Conservation (phyloP, 371 early-diverging fungal genomes). For the Circinella umbellata region DNA sequence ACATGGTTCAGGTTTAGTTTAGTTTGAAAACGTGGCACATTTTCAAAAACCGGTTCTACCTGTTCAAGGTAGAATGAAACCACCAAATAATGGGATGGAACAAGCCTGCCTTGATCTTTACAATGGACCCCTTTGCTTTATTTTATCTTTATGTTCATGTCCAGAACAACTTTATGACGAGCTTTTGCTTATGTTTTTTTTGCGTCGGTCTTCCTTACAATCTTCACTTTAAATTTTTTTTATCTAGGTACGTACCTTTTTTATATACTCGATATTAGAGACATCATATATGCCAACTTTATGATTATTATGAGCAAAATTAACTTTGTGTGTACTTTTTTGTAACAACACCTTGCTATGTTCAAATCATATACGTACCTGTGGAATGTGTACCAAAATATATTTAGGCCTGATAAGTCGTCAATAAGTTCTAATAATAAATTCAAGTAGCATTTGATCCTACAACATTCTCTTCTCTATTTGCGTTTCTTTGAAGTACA, state of each 20-base stretch:
- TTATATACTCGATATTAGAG: neutral
- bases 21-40: neutral
- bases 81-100: too few species aligned
- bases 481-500: neutral
- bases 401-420: neutral
- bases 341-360: neutral
- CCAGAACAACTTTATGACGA: slow-evolving; percentile 5
- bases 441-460: neutral
- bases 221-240: slow-evolving; percentile 2
- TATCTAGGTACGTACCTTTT: slow-evolving; percentile 1
- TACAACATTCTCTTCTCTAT: neutral
- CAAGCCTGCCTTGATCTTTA: too few species aligned
- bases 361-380: neutral
- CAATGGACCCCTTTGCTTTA: neutral
- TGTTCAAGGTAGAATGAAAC: neutral
- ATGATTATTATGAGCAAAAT: slow-evolving; percentile 1
- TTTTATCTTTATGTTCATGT: slow-evolving; percentile 1
- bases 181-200: slow-evolving; percentile 1
- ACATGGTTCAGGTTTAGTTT: neutral
- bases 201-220: neutral
- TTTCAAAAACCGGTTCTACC: neutral
- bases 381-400: slow-evolving; percentile 3
- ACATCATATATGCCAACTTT: slow-evolving; percentile 4
- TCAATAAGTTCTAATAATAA: neutral
- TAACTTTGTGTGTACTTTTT: neutral